Base-by-base conservation (phyloP, 2,329 filamentous ascomycete genomes). In the Colletotrichum kahawae region DNA sequence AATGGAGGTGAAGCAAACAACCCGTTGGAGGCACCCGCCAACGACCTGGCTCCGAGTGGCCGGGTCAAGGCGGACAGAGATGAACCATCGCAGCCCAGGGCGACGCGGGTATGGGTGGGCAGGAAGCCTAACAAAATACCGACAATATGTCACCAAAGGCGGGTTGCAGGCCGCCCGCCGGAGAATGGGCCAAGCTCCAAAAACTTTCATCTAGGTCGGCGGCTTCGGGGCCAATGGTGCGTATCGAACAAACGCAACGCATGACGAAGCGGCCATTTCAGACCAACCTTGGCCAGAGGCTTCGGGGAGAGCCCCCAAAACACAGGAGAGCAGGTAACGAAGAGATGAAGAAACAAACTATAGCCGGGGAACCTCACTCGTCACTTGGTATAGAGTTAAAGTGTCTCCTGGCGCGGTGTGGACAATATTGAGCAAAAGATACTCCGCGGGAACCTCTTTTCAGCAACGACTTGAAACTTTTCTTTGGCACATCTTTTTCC, bases 201-300 rank as follows among this genome's bases (percentile, higher is more conserved):
- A 21, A 65, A 36, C 67, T 74, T 8, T 36, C 54, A 67, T 31
- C 54, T 12, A 21, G n/a, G 14, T 48, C 60, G 34, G 68, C 71
- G 67, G 71, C 71, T 71, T 67, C 21, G 27, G 31, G 21, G 60
- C 71, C 71, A 74, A 74, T 71, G 36, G 60, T 62, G 68, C 38
- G 29, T 31, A 34, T 43, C 21, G n/a, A 59, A 71, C 60, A 71
- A 63, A 43, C 62, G 62, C 54, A 71, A 54, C 60, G 62, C 67
- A 74, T 71, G 16, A 70, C 8, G 9, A 34, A 59, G 43, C 56
- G 33, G 34, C 24, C n/a, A 18, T 54, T 33, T 57, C 51, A 38
- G 68, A 24, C 36, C 48, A 66, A 65, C 59, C 27, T n/a, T 33
- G 38, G 33, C 36, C 18, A 36, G 27, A 29, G 9, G 60, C 36